Evolutionary conservation across 495 filamentous ascomycete genomes (phyloP).

Genomic region (Penicillium paradoxum): DNA sequence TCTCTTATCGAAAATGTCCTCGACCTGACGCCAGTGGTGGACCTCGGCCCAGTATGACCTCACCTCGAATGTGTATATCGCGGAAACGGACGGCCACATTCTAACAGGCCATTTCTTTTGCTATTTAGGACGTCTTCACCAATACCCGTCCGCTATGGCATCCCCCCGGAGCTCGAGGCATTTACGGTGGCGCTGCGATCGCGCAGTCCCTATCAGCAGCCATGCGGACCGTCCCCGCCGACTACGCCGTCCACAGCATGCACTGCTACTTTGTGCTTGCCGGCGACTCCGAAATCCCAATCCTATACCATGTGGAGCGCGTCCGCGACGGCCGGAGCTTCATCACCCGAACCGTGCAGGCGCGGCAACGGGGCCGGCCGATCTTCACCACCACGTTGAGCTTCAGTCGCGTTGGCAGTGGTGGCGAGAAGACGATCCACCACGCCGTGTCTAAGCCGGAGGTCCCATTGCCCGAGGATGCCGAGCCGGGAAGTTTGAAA

Average conservation of each 20-base stretch:
- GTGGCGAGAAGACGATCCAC: slow-evolving; percentile 54
- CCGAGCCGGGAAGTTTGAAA: slow-evolving; percentile 16
- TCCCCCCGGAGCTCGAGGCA: slow-evolving; percentile 81
- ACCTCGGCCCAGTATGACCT: slow-evolving; percentile 68
- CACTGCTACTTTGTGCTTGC: slow-evolving; percentile 98
- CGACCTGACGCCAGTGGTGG: slow-evolving; percentile 72
- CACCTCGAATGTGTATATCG: not conserved
- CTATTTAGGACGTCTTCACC: slow-evolving; percentile 74
- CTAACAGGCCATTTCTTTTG: not conserved
- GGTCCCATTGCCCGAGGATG: slow-evolving; percentile 23
- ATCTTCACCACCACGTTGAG: slow-evolving; percentile 95
- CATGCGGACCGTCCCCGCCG: slow-evolving; percentile 71
- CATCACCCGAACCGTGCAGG: slow-evolving; percentile 91
- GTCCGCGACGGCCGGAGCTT: slow-evolving; percentile 89
- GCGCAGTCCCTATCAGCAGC: slow-evolving; percentile 88
- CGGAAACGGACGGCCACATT: not conserved
- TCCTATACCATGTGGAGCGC: slow-evolving; percentile 88
- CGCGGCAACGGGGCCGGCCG: slow-evolving; percentile 76
- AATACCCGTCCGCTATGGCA: slow-evolving; percentile 89
- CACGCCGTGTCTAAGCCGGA: slow-evolving; percentile 34
- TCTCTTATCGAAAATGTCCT: slow-evolving; percentile 84
- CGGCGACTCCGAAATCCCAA: slow-evolving; percentile 75
- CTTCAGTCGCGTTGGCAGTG: slow-evolving; percentile 70
- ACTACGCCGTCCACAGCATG: slow-evolving; percentile 88
- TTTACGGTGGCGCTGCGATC: slow-evolving; percentile 90